These are phyloP conservation scores for Excoecaria agallocha DNA, from an alignment of 345 rosid genomes.

Conservation along the genomic window DNA sequence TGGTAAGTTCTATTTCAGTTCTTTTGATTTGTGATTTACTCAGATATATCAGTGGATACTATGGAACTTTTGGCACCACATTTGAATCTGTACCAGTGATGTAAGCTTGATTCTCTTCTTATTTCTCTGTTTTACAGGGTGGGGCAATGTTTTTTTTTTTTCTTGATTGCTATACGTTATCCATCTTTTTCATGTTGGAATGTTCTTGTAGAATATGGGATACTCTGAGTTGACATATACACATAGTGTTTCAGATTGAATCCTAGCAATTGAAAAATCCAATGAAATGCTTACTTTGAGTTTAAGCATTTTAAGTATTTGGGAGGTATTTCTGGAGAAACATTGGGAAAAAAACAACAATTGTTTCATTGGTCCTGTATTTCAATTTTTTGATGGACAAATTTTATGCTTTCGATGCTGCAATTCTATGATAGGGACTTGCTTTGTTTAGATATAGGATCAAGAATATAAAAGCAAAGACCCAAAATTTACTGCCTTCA, in stretches of 20 bases:
- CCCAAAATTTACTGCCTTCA: not conserved
- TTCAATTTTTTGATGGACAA: not conserved
- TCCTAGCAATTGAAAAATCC: no score
- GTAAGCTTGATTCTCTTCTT: not conserved
- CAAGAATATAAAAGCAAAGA: not conserved
- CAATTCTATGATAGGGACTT: not conserved
- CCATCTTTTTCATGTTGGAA: not conserved
- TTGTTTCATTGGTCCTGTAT: not conserved
- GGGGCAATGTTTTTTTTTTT: not conserved
- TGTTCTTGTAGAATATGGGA: not conserved
- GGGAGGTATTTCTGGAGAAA: not conserved
- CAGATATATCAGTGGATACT: not conserved
- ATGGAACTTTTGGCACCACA: not conserved
- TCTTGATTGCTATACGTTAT: not conserved
- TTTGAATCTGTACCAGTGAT: not conserved
- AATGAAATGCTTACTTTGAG: not conserved
- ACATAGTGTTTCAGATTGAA: not conserved
- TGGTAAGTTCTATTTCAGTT: conserved; percentile 42
- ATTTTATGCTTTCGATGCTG: not conserved
- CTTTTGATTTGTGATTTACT: not conserved
- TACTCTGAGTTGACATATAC: not conserved
- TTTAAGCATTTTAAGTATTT: not conserved
- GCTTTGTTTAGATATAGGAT: not conserved
- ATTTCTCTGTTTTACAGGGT: not conserved
- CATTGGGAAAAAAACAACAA: not conserved